Percentiles rank a stretch among this genome's conserved stretches.
Evolutionary conservation across 768 basidiomycete species (phyloP).

Genomic region (Tylopilus sp.): DNA sequence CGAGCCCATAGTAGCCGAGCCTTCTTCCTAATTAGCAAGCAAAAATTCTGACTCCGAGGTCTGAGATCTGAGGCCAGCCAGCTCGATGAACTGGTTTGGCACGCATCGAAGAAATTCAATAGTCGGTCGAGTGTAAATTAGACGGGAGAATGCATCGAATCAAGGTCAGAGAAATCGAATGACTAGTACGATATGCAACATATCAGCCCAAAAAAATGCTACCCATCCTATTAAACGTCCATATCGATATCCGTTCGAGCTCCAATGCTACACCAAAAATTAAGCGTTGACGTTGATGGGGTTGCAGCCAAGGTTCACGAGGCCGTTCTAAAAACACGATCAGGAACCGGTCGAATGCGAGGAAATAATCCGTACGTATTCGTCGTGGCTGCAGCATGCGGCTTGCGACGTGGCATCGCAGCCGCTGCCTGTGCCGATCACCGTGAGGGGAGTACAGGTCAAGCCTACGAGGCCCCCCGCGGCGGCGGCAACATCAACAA

Average conservation of each 20-base stretch:
- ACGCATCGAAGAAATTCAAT: too few relatives aligned
- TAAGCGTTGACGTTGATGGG: not conserved
- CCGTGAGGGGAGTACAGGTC: constrained; percentile 5
- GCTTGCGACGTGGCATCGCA: not conserved
- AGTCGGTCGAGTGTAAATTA: too few relatives aligned
- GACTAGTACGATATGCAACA: not conserved
- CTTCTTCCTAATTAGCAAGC: too few relatives aligned
- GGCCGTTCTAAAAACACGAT: not conserved
- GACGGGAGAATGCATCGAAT: too few relatives aligned
- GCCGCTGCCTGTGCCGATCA: constrained; percentile 4
- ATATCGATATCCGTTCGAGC: not conserved
- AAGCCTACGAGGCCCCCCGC: constrained; percentile 4
- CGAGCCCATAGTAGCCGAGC: too few relatives aligned
- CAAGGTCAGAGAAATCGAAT: not conserved
- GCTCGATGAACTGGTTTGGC: too few relatives aligned
- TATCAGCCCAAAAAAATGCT: not conserved
- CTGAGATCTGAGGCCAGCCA: too few relatives aligned
- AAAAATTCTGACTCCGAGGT: too few relatives aligned
- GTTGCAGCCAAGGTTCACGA: constrained; percentile 5
- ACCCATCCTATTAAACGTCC: not conserved
- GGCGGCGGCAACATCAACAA: not conserved
- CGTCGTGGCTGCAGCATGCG: constrained; percentile 11
- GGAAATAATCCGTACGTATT: not conserved
- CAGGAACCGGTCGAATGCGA: not conserved
- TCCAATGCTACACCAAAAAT: not conserved